Evolutionary conservation across 768 basidiomycete genomes (phyloP).

Genomic region (Dioszegia aurantiaca): DNA sequence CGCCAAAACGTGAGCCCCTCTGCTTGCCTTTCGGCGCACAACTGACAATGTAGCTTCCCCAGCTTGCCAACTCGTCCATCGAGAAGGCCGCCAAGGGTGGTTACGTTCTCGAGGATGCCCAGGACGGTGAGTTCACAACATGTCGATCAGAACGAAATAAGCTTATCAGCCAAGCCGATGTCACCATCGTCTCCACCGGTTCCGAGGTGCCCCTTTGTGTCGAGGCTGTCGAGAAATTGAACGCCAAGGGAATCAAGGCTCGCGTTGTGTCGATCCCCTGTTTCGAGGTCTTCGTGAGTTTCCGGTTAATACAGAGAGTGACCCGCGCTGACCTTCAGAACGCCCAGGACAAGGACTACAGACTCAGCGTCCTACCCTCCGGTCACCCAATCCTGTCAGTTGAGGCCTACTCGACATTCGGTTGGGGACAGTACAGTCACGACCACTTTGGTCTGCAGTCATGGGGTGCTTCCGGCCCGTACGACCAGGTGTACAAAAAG

Average conservation of each 20-base stretch:
- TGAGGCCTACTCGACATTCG: slow-evolving; percentile 74
- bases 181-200: slow-evolving; percentile 85
- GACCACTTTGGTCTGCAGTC: slow-evolving; percentile 61
- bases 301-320: slow-evolving; percentile 42
- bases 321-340: slow-evolving; percentile 53
- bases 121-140: slow-evolving; percentile 47
- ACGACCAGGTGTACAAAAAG: slow-evolving; percentile 85
- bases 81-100: slow-evolving; percentile 80
- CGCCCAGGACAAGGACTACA: slow-evolving; percentile 74
- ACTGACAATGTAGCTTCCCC: slow-evolving; percentile 78
- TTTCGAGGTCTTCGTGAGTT: slow-evolving; percentile 65
- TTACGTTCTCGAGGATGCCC: slow-evolving; percentile 80
- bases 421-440: slow-evolving; percentile 87
- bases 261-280: slow-evolving; percentile 85
- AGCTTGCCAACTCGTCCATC: slow-evolving; percentile 81
- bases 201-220: slow-evolving; percentile 80
- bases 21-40: slow-evolving; percentile 57
- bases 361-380: slow-evolving; percentile 76
- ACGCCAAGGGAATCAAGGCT: slow-evolving; percentile 71
- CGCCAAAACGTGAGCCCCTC: slow-evolving; percentile 38
- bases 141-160: neutral
- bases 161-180: slow-evolving; percentile 59
- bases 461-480: slow-evolving; percentile 89
- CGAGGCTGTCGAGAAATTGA: slow-evolving; percentile 78
- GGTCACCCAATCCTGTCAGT: slow-evolving; percentile 86